Evolutionary conservation across 2,329 filamentous ascomycete genomes (phyloP).

Genomic region (Pseudofabraea citricarpa): DNA sequence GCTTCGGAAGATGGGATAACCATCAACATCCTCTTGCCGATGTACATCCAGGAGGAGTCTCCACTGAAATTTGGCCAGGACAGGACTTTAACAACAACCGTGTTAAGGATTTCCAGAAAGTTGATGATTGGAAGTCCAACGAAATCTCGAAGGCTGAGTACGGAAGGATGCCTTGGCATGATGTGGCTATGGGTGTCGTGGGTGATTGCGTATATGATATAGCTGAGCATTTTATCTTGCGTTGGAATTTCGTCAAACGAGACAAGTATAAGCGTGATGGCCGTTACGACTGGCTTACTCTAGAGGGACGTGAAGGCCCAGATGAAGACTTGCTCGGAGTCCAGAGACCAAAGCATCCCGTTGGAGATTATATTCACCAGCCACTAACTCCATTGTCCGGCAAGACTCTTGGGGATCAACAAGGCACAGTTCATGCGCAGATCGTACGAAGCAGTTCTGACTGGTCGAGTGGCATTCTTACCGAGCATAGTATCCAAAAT

Average conservation of each 20-base stretch:
- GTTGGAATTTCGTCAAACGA: conserved; percentile 96
- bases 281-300: conserved; percentile 76
- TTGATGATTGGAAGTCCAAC: conserved; percentile 88
- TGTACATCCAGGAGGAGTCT: conserved; percentile 77
- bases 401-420: conserved; percentile 55
- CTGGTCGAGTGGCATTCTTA: conserved; percentile 89
- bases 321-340: conserved; percentile 85
- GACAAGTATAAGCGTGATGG: conserved; percentile 95
- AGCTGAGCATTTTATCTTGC: conserved; percentile 87
- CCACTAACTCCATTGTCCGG: conserved; percentile 64
- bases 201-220: conserved; percentile 91
- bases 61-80: conserved; percentile 84
- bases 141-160: conserved; percentile 87
- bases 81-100: conserved; percentile 99
- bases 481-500: conserved; percentile 81
- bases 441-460: conserved; percentile 85
- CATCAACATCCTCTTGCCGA: conserved; percentile 83
- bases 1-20: conserved; percentile 91
- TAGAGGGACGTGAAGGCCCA: conserved; percentile 70
- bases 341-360: conserved; percentile 82
- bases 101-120: conserved; percentile 90
- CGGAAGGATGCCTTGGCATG: conserved; percentile 97
- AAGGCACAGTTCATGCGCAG: conserved; percentile 77
- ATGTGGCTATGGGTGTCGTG: conserved; percentile 87
- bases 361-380: conserved; percentile 82